Evolutionary conservation across 1,139 yeast genomes (phyloP).

Genomic region (Geotrichum klebahnii): DNA sequence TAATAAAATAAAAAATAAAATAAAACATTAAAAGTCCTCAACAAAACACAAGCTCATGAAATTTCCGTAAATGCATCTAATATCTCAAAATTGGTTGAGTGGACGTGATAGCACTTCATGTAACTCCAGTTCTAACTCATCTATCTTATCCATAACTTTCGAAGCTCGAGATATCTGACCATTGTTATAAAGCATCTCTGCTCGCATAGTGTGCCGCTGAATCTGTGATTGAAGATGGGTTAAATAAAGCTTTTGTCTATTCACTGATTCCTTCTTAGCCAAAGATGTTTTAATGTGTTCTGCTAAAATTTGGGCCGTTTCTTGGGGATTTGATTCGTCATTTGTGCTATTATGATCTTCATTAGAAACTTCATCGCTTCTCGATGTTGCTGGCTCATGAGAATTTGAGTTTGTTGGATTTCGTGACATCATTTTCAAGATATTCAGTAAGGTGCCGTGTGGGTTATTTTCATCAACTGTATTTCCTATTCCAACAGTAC

Average conservation of each 20-base stretch:
- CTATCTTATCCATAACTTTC: constrained; percentile 23
- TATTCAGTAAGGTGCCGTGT: constrained; percentile 21
- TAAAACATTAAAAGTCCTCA: no score
- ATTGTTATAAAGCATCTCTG: constrained; percentile 21
- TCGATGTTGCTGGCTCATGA: no score
- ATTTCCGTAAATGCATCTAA: no score
- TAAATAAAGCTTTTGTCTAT: constrained; percentile 19
- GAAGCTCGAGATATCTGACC: constrained; percentile 22
- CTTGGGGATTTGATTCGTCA: constrained; percentile 15
- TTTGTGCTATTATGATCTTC: background rate
- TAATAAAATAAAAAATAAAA: no score
- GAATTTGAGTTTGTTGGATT: constrained; percentile 8
- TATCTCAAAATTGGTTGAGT: constrained; percentile 11
- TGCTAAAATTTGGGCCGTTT: constrained; percentile 21
- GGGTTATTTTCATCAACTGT: constrained; percentile 19
- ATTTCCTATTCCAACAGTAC: background rate
- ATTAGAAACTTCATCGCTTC: background rate
- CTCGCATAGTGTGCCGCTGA: constrained; percentile 21
- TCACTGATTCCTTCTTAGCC: constrained; percentile 22
- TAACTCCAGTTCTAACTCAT: constrained; percentile 20
- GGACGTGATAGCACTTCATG: constrained; percentile 20
- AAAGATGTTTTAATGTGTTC: constrained; percentile 22
- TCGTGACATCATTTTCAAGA: constrained; percentile 22
- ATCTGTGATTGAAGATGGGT: constrained; percentile 22
- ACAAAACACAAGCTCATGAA: no score